A percentile compares a stretch with the other conserved stretches of the same genome.
phyloP scores from a whole-genome alignment of 1,284 basidiomycete species.

The Clitocybe nebularis region DNA sequence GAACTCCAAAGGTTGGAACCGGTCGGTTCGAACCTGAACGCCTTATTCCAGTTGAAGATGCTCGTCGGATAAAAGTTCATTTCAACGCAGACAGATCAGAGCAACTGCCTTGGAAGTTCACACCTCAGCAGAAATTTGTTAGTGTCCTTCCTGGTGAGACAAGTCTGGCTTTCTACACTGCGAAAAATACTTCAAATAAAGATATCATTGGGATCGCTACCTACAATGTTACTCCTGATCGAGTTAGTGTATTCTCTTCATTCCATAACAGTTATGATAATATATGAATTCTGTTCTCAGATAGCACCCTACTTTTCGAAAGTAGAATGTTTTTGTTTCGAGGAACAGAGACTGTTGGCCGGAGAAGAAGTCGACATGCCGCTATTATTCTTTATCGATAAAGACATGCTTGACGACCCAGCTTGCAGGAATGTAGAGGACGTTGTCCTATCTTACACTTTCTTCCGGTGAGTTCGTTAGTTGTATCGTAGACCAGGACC shows the following conservation, averaged over 20 bases:
- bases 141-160: slow-evolving; percentile 95
- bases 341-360: slow-evolving; percentile 94
- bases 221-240: slow-evolving; percentile 93
- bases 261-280: background rate
- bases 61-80: slow-evolving; percentile 83
- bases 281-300: slow-evolving; percentile 41
- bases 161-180: slow-evolving; percentile 94
- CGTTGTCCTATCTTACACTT: slow-evolving; percentile 94
- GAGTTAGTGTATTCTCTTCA: slow-evolving; percentile 49
- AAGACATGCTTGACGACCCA: slow-evolving; percentile 92
- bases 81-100: slow-evolving; percentile 94
- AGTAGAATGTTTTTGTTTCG: slow-evolving; percentile 99
- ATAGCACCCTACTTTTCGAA: slow-evolving; percentile 99
- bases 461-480: slow-evolving; percentile 72
- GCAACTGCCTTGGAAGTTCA: slow-evolving; percentile 90
- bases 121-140: slow-evolving; percentile 87
- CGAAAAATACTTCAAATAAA: slow-evolving; percentile 79
- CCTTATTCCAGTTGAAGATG: slow-evolving; percentile 70
- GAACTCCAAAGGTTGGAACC: slow-evolving; percentile 87
- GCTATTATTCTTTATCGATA: slow-evolving; percentile 97
- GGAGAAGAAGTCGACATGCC: slow-evolving; percentile 98
- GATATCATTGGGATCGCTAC: slow-evolving; percentile 99
- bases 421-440: slow-evolving; percentile 84
- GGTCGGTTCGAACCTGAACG: slow-evolving; percentile 80
- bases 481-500: no score